These are phyloP conservation scores for Chenopodium berlandieri DNA, from an alignment of 148 eudicot species.

Conservation along the genomic window DNA sequence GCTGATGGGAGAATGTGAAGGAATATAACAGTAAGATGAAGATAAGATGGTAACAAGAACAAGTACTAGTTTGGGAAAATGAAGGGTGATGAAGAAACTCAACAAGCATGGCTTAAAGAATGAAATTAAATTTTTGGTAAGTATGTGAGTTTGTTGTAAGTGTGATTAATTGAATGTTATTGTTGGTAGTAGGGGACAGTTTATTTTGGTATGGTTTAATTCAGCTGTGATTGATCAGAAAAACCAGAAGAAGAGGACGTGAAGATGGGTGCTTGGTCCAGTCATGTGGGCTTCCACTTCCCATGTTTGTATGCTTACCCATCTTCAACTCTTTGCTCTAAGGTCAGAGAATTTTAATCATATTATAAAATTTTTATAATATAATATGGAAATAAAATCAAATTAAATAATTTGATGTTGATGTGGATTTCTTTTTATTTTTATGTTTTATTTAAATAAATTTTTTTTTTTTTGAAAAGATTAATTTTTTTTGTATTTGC, in stretches of 20 bases:
- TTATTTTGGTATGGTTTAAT: slow-evolving; percentile 10
- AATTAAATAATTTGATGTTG: slow-evolving; percentile 8
- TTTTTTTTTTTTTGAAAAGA: too few species aligned
- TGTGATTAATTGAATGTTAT: slow-evolving; percentile 31
- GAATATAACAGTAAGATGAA: slow-evolving; percentile 33
- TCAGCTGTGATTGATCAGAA: slow-evolving; percentile 32
- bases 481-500: too few species aligned
- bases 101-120: slow-evolving; percentile 41
- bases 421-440: slow-evolving; percentile 16
- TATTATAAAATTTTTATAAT: not conserved
- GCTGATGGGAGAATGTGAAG: slow-evolving; percentile 35
- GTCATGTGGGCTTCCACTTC: slow-evolving; percentile 50
- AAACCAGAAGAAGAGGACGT: slow-evolving; percentile 36
- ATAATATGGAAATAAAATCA: not conserved
- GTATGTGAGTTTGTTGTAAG: not conserved
- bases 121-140: not conserved
- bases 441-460: not conserved
- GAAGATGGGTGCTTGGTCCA: slow-evolving; percentile 46
- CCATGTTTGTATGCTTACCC: slow-evolving; percentile 29
- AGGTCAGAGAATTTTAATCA: not conserved
- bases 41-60: slow-evolving; percentile 17
- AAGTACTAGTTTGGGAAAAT: slow-evolving; percentile 21
- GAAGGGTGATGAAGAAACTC: slow-evolving; percentile 30
- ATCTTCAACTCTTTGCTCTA: slow-evolving; percentile 24
- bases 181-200: slow-evolving; percentile 22